Conservation (phyloP, 192 early-diverging fungal genomes). For the Rhizophagus prolifer region DNA sequence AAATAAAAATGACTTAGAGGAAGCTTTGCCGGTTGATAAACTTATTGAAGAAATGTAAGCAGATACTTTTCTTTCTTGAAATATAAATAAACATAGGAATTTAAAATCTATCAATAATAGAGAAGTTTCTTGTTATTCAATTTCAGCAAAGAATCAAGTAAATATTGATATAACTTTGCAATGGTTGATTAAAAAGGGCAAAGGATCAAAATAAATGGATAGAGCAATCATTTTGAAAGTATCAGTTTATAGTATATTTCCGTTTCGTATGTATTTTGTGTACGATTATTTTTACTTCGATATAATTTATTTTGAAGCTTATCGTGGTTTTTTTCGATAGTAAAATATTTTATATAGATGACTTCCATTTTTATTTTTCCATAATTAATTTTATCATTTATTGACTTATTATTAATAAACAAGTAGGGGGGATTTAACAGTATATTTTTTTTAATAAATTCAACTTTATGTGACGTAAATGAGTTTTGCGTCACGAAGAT, state of each 20-base stretch:
- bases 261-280: not conserved
- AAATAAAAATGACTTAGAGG: constrained; percentile 96
- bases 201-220: constrained; percentile 35
- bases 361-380: no score
- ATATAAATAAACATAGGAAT: constrained; percentile 50
- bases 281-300: not conserved
- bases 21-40: constrained; percentile 83
- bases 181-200: constrained; percentile 90
- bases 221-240: not conserved
- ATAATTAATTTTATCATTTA: no score
- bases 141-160: constrained; percentile 95
- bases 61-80: not conserved
- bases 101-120: constrained; percentile 86
- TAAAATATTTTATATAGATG: no score
- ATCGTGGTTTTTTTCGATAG: no score
- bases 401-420: no score
- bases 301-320: no score
- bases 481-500: no score
- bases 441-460: no score
- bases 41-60: constrained; percentile 88
- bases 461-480: no score
- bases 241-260: not conserved
- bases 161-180: constrained; percentile 97
- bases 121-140: constrained; percentile 98
- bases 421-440: no score